A percentile compares a stretch with the other conserved stretches of the same genome.
Conservation (phyloP, 148 eudicot genomes). For the Silene latifolia region DNA sequence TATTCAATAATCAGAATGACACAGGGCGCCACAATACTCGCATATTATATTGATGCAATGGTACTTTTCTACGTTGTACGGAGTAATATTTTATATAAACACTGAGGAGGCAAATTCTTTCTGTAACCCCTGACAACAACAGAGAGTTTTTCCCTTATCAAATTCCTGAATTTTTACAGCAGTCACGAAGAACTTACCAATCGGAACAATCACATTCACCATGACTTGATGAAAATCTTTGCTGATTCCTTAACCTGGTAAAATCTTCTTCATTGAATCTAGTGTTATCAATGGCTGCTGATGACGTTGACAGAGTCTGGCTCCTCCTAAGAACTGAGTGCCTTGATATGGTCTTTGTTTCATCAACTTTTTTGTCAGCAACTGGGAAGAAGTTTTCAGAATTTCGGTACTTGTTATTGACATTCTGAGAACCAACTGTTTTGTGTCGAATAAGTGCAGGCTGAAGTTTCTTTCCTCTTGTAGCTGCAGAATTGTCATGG, state of each 20-base stretch:
- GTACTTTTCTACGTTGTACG: too few species aligned
- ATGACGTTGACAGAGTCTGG: constrained; percentile 24
- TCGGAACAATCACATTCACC: constrained; percentile 25
- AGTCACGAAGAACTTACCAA: constrained; percentile 13
- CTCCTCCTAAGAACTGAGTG: constrained; percentile 22
- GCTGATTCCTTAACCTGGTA: constrained; percentile 13
- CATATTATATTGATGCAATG: too few species aligned
- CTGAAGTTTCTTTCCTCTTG: constrained; percentile 21
- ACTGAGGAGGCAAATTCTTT: too few species aligned
- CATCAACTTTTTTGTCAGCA: constrained; percentile 23
- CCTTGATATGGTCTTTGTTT: constrained; percentile 22
- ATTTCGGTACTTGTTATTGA: constrained; percentile 14
- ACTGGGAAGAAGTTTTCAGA: constrained; percentile 16
- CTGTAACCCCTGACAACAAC: too few species aligned
- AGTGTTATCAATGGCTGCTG: constrained; percentile 11
- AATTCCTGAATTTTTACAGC: not conserved
- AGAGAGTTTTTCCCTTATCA: too few species aligned
- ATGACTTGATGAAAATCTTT: constrained; percentile 20
- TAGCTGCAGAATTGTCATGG: constrained; percentile 13
- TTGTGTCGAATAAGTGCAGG: constrained; percentile 13
- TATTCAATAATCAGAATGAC: too few species aligned
- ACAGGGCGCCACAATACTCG: too few species aligned
- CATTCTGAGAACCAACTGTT: constrained; percentile 16
- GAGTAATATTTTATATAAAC: too few species aligned
- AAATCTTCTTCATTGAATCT: constrained; percentile 17